phyloP scores from a whole-genome alignment of 305 asterid species.

The Nicotiana rustica region DNA sequence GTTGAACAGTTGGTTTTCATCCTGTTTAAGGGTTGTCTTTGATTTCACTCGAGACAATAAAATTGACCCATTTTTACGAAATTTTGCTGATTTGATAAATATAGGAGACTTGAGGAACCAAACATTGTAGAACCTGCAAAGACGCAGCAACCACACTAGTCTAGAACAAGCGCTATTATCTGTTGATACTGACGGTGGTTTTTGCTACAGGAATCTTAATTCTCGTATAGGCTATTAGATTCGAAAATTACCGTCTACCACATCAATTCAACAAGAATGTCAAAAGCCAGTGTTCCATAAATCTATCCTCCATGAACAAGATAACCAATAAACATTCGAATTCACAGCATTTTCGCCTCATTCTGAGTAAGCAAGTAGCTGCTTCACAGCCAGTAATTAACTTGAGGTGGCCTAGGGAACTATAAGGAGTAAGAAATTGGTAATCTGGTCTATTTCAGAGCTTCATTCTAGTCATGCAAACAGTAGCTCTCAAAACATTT shows the following conservation, averaged over 20 bases:
- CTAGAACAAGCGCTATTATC: background rate
- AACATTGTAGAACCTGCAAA: background rate
- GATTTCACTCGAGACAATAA: background rate
- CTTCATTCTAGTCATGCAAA: background rate
- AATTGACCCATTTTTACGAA: background rate
- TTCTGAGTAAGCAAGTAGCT: background rate
- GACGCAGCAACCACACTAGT: conserved; percentile 24
- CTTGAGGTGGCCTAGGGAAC: background rate
- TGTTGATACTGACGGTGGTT: background rate
- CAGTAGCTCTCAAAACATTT: background rate
- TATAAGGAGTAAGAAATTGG: background rate
- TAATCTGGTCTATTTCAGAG: too few species aligned
- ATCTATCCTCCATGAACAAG: background rate
- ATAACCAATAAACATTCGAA: background rate
- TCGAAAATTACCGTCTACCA: background rate
- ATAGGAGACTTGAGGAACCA: background rate
- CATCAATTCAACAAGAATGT: background rate
- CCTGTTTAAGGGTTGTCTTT: background rate
- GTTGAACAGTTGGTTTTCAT: background rate
- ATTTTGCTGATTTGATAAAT: background rate
- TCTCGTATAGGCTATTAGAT: background rate
- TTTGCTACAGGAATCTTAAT: background rate
- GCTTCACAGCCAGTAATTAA: too few species aligned
- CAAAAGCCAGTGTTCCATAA: background rate
- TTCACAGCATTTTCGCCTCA: background rate